Conservation (phyloP, 139 green algal species). For the Zygnema cylindricum region DNA sequence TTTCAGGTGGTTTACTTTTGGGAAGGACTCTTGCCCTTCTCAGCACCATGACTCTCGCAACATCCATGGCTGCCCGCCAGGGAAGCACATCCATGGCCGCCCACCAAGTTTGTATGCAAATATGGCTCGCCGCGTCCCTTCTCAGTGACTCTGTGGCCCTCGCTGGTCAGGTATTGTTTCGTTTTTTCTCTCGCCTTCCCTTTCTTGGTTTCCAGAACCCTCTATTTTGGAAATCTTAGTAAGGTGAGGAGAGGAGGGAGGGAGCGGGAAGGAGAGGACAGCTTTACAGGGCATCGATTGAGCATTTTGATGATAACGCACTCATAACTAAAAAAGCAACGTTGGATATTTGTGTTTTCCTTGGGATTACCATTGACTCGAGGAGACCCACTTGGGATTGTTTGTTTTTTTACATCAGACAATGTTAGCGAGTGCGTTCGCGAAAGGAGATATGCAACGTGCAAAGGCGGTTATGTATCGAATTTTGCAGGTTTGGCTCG, state of each 20-base stretch:
- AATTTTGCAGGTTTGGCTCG: slow-evolving; percentile 36
- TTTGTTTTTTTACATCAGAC: slow-evolving; percentile 43
- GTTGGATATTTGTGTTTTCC: too few relatives aligned
- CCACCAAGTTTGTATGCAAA: slow-evolving; percentile 60
- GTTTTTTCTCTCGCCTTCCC: too few relatives aligned
- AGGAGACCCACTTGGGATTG: too few relatives aligned
- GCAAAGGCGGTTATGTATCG: slow-evolving; percentile 13
- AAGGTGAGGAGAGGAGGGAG: too few relatives aligned
- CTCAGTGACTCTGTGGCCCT: slow-evolving; percentile 63
- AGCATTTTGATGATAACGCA: background rate
- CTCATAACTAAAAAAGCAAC: background rate
- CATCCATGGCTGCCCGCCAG: slow-evolving; percentile 57
- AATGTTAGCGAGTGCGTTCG: slow-evolving; percentile 49
- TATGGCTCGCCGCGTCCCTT: slow-evolving; percentile 60
- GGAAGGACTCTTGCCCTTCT: slow-evolving; percentile 54
- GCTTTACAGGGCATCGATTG: too few relatives aligned
- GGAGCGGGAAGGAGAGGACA: too few relatives aligned
- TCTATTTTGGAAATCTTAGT: too few relatives aligned
- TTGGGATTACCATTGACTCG: too few relatives aligned
- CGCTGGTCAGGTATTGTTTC: slow-evolving; percentile 59
- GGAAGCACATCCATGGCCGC: slow-evolving; percentile 54
- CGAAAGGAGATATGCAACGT: background rate
- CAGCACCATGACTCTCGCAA: slow-evolving; percentile 54
- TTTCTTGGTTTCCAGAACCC: too few relatives aligned
- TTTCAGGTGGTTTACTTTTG: slow-evolving; percentile 52